A percentile compares a stretch with the other conserved stretches of the same genome.
Conservation (phyloP, 129 eudicot species). For the Mikania micrantha region DNA sequence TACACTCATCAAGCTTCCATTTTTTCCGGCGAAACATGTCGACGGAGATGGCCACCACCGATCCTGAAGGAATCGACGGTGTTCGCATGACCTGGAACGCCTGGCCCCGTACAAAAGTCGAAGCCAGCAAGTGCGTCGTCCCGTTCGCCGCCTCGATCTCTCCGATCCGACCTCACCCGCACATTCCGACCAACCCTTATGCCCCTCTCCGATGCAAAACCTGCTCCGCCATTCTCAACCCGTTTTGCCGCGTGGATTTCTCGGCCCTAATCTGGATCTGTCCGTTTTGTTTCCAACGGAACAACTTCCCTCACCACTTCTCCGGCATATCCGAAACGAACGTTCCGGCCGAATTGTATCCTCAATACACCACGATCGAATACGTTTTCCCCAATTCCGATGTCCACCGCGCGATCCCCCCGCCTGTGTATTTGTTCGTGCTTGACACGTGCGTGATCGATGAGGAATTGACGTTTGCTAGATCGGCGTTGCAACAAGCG, state of each 20-base stretch:
- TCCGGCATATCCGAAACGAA: constrained; percentile 67
- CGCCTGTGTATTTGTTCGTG: constrained; percentile 64
- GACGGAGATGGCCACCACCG: constrained; percentile 62
- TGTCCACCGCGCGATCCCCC: constrained; percentile 1
- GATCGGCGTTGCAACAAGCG: constrained; percentile 67
- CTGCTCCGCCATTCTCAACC: constrained; percentile 62
- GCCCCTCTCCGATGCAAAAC: constrained; percentile 79
- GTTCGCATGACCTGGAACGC: constrained; percentile 78
- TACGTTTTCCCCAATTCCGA: constrained; percentile 25
- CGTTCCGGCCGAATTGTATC: constrained; percentile 77
- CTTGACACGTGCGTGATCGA: constrained; percentile 84
- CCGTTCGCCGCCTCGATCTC: constrained; percentile 81
- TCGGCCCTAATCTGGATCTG: constrained; percentile 91
- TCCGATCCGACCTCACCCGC: constrained; percentile 75
- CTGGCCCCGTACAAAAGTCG: constrained; percentile 83
- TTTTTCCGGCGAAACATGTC: constrained; percentile 35
- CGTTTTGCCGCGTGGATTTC: constrained; percentile 66
- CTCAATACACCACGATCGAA: constrained; percentile 63
- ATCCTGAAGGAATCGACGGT: constrained; percentile 87
- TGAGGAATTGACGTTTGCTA: constrained; percentile 74
- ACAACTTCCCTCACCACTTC: constrained; percentile 82
- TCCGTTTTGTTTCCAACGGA: constrained; percentile 77
- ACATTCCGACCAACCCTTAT: constrained; percentile 67
- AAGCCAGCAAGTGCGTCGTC: constrained; percentile 77
- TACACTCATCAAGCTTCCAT: background rate